Base-by-base conservation (phyloP, 2,329 filamentous ascomycete species). In the Paraphaeosphaeria sporulosa region DNA sequence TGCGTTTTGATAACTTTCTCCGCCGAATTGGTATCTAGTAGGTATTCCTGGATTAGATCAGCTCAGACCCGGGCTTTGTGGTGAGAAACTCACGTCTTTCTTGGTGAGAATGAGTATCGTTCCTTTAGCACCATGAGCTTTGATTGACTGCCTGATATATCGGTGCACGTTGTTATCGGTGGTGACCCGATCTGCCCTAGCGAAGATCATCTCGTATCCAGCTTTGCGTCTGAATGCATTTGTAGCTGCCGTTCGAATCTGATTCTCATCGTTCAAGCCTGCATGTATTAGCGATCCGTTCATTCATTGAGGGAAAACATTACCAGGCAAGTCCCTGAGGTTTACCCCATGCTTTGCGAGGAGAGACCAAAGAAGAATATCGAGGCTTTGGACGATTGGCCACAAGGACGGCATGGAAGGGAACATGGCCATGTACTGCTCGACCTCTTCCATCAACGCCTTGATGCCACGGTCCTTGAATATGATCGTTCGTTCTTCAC, bases 281-380 rank as follows among this genome's bases (percentile, higher is more conserved):
- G 30, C 17, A 9, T 2, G 15, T 19, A 27, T 64, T 38, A 61
- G 50, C 15, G 34, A 44, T 10, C 1, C 17, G 21, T n/a, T 23
- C 1, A n/a, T n/a, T n/a, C 17, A 40, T 1, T 8, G 15, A n/a
- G 2, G 7, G 15, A 5, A 2, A 6, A n/a, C 15, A 2, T 40
- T 19, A 65, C 63, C 63, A 1, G 63, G 63, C 2, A 63, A n/a
- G 27, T 64, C 63, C 17, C 59, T n/a, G 1, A 65, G 23, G 7
- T 10, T 36, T 25, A 65, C 43, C 9, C 49, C 56, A 50, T 60
- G 44, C 30, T 55, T 57, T 17, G 57, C 10, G 3, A 65, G 25
- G 6, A 10, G 13, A 1, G 55, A 57, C 2, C 52, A 58, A 21
- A 57, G 43, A 21, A 9, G 32, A 19, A 63, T 57, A 9, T 10